Percentiles rank a stretch among this genome's conserved stretches.
These are phyloP conservation scores for Solanum ossicruentum DNA, from an alignment of 257 asterid genomes.

Conservation along the genomic window DNA sequence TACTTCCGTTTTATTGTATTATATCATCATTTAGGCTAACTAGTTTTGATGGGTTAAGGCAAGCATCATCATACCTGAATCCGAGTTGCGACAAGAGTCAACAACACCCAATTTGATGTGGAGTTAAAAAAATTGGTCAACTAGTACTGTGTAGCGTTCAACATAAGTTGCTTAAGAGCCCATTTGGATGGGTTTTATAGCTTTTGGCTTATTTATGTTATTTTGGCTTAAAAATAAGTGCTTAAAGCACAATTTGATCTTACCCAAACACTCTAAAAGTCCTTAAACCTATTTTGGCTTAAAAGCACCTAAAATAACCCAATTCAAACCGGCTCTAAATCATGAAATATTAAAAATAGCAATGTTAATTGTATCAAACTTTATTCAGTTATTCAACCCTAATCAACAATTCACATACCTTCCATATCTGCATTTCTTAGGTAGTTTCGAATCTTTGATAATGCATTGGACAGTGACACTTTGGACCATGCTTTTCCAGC, in stretches of 20 bases:
- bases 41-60: too few species aligned
- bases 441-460: slow-evolving; percentile 45
- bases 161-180: neutral
- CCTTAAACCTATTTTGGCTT: too few species aligned
- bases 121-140: neutral
- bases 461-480: slow-evolving; percentile 47
- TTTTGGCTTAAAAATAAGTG: too few species aligned
- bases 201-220: too few species aligned
- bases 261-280: too few species aligned
- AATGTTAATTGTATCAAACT: neutral
- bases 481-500: slow-evolving; percentile 47
- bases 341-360: neutral
- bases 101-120: neutral
- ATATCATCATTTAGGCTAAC: too few species aligned
- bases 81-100: neutral
- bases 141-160: neutral
- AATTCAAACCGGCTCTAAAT: too few species aligned
- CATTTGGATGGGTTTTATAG: neutral
- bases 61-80: too few species aligned
- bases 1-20: too few species aligned
- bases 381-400: neutral
- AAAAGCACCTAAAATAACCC: too few species aligned
- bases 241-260: too few species aligned
- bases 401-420: slow-evolving; percentile 28
- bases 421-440: slow-evolving; percentile 48